These are phyloP conservation scores for Debaryomycetaceae sp. DNA, from an alignment of 1,139 yeast species.

Conservation along the genomic window DNA sequence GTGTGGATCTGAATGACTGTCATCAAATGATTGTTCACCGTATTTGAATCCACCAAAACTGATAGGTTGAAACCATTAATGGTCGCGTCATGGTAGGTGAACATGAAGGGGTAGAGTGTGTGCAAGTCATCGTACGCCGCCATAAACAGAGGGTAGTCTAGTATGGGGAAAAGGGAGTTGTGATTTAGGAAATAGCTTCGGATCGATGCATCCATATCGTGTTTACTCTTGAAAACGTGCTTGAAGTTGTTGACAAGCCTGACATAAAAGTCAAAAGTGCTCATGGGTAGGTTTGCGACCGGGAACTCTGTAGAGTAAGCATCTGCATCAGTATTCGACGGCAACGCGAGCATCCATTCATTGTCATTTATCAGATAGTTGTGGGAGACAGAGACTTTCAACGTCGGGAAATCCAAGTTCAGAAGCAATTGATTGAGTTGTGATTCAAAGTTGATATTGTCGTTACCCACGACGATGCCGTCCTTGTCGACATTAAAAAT, in stretches of 20 bases:
- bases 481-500: conserved; percentile 35
- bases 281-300: conserved; percentile 32
- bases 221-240: conserved; percentile 29
- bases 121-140: conserved; percentile 46
- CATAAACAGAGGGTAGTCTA: conserved; percentile 48
- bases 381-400: conserved; percentile 38
- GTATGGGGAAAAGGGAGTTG: conserved; percentile 50
- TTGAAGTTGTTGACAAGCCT: conserved; percentile 38
- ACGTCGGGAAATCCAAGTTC: conserved; percentile 34
- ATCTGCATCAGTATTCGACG: conserved; percentile 19
- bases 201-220: conserved; percentile 42
- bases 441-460: conserved; percentile 37
- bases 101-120: conserved; percentile 44
- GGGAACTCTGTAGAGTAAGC: no score
- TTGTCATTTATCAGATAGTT: conserved; percentile 33
- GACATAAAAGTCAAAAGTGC: conserved; percentile 35
- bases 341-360: conserved; percentile 28
- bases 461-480: conserved; percentile 39
- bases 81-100: conserved; percentile 39
- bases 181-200: conserved; percentile 44
- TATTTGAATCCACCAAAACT: conserved; percentile 35
- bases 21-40: conserved; percentile 42
- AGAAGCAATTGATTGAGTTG: conserved; percentile 38
- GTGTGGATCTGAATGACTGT: conserved; percentile 38
- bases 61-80: conserved; percentile 41